phyloP scores from a whole-genome alignment of 2,329 filamentous ascomycete genomes.

The Pseudogymnoascus sp. region DNA sequence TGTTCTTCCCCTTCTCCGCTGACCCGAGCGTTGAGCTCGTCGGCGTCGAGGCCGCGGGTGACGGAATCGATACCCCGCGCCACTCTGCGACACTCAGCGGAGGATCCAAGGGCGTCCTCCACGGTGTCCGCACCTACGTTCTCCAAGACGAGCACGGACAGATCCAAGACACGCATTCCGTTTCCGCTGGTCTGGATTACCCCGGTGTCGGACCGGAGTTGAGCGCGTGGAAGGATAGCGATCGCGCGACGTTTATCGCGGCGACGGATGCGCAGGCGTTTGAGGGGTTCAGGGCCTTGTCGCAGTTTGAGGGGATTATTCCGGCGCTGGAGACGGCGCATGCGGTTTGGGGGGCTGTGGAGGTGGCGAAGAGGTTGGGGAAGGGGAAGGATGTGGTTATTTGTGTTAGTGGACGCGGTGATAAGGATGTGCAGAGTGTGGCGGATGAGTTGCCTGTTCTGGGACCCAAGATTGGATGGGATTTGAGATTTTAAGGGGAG shows the following conservation, averaged over 20 bases:
- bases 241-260: slow-evolving; percentile 79
- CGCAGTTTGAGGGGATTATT: slow-evolving; percentile 90
- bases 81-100: slow-evolving; percentile 85
- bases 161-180: slow-evolving; percentile 89
- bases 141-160: slow-evolving; percentile 90
- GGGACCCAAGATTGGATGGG: slow-evolving; percentile 79
- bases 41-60: slow-evolving; percentile 91
- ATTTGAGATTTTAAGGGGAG: slow-evolving; percentile 49
- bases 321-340: slow-evolving; percentile 91
- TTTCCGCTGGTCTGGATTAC: slow-evolving; percentile 94
- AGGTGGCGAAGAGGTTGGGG: slow-evolving; percentile 87
- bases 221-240: slow-evolving; percentile 82
- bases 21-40: slow-evolving; percentile 80
- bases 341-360: slow-evolving; percentile 80
- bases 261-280: slow-evolving; percentile 91
- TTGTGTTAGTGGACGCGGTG: slow-evolving; percentile 84
- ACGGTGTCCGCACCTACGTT: slow-evolving; percentile 93
- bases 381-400: slow-evolving; percentile 88
- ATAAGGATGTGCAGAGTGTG: slow-evolving; percentile 98
- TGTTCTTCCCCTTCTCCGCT: slow-evolving; percentile 94
- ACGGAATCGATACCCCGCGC: slow-evolving; percentile 76
- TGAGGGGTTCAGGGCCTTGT: slow-evolving; percentile 74
- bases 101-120: slow-evolving; percentile 84
- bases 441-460: slow-evolving; percentile 86
- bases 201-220: slow-evolving; percentile 94